These are phyloP conservation scores for Pseudotulostoma volvatum DNA, from an alignment of 495 filamentous ascomycete genomes.

Conservation along the genomic window DNA sequence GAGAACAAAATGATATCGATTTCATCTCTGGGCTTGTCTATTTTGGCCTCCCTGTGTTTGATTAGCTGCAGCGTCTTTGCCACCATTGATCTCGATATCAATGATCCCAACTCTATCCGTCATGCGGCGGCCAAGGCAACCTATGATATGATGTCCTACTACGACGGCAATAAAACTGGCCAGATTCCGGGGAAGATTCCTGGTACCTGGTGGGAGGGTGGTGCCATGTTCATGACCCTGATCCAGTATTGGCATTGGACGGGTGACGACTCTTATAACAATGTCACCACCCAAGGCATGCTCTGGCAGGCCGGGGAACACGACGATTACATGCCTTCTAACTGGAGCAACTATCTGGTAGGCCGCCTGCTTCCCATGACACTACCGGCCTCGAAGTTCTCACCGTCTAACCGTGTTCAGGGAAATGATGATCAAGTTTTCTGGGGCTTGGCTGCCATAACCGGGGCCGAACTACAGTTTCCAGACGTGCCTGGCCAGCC, in stretches of 20 bases:
- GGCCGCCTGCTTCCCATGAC: neutral
- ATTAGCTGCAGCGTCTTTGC: slow-evolving; percentile 11
- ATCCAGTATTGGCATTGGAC: slow-evolving; percentile 71
- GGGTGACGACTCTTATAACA: slow-evolving; percentile 54
- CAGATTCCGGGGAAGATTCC: slow-evolving; percentile 48
- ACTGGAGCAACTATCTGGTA: slow-evolving; percentile 28
- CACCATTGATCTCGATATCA: slow-evolving; percentile 18
- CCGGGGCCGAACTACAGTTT: slow-evolving; percentile 58
- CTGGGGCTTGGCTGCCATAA: slow-evolving; percentile 60
- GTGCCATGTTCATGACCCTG: slow-evolving; percentile 55
- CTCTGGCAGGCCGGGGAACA: slow-evolving; percentile 49
- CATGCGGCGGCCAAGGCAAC: slow-evolving; percentile 44
- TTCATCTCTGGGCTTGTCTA: slow-evolving; percentile 7
- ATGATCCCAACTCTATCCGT: slow-evolving; percentile 38
- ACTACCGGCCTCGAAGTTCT: neutral
- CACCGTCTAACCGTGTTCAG: slow-evolving; percentile 15
- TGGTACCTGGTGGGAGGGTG: slow-evolving; percentile 60
- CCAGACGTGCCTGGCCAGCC: slow-evolving; percentile 40
- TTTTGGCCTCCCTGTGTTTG: slow-evolving; percentile 14
- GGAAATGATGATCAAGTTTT: slow-evolving; percentile 71
- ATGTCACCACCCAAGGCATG: slow-evolving; percentile 43
- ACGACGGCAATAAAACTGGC: slow-evolving; percentile 43
- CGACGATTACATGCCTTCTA: slow-evolving; percentile 46
- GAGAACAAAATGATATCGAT: slow-evolving; percentile 1
- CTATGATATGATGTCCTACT: slow-evolving; percentile 46